A percentile compares a stretch with the other conserved stretches of the same genome.
Evolutionary conservation across 2,329 filamentous ascomycete genomes (phyloP).

Genomic region (Phialophora macrospora): DNA sequence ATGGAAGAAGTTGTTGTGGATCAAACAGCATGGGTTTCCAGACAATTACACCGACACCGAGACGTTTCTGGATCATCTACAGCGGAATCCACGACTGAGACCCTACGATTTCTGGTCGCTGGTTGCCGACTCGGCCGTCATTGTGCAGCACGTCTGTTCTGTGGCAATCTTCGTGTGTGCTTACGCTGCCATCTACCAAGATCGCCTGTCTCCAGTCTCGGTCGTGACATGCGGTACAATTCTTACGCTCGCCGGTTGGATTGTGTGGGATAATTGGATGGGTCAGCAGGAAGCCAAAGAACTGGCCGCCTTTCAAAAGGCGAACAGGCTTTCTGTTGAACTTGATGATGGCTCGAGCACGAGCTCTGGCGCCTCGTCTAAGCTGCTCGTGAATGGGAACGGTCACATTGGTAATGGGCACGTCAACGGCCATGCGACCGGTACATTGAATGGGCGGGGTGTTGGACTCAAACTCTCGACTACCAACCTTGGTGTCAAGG

Average conservation of each 20-base stretch:
- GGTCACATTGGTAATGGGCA: slow-evolving; percentile 42
- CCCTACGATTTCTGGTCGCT: slow-evolving; percentile 99
- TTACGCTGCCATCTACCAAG: slow-evolving; percentile 87
- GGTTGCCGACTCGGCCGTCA: slow-evolving; percentile 91
- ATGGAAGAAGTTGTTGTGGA: slow-evolving; percentile 98
- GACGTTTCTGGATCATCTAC: slow-evolving; percentile 93
- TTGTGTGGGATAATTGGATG: slow-evolving; percentile 90
- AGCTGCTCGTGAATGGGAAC: slow-evolving; percentile 42
- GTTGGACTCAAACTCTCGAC: slow-evolving; percentile 51
- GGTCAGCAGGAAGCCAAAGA: slow-evolving; percentile 64
- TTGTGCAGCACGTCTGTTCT: slow-evolving; percentile 94
- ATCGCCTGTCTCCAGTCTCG: slow-evolving; percentile 85
- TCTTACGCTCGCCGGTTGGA: slow-evolving; percentile 84
- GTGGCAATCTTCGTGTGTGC: slow-evolving; percentile 93
- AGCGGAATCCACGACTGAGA: slow-evolving; percentile 88
- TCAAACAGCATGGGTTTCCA: slow-evolving; percentile 85
- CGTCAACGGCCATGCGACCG: slow-evolving; percentile 33
- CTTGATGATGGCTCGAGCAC: slow-evolving; percentile 48
- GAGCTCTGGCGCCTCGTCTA: slow-evolving; percentile 46
- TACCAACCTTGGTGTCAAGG: slow-evolving; percentile 44
- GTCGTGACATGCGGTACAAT: slow-evolving; percentile 84
- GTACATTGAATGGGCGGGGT: slow-evolving; percentile 45
- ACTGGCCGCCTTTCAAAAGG: slow-evolving; percentile 38
- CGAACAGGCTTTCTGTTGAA: slow-evolving; percentile 35
- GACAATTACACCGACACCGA: slow-evolving; percentile 98